Base-by-base conservation (phyloP, 2,329 filamentous ascomycete species). In the Pseudopithomyces chartarum region DNA sequence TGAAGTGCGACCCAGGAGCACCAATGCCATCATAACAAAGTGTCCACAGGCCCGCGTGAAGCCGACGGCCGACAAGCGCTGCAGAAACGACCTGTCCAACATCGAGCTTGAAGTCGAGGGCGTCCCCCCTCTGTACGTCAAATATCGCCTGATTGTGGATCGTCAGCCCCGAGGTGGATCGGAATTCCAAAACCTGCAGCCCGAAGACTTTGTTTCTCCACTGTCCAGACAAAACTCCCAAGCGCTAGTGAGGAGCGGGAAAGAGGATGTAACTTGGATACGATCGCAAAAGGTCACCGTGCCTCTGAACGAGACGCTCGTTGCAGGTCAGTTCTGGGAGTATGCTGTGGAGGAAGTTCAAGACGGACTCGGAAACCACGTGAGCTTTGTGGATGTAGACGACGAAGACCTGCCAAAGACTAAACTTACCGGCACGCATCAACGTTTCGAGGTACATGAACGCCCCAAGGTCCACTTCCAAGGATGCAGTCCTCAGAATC, bases 291-390 rank as follows among this genome's bases (percentile, higher is more conserved):
- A 80, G 39, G 87, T 99, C 34, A 84, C 84, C 10, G 91, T 99
- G 19, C 87, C 91, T 4, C 79, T 99, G 55, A 98, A 97, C 69
- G 96, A 99, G 75, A 93, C 93, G 5, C 87, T 99, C 78, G 86
- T 86, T 47, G 83, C 83, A 6, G 85, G 89, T 50, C 95, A 94
- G 15, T 84, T 87, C 51, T 98, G 94, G 93, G 83, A 90, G 58
- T 99, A 98, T 72, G 88, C 90, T 1, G 87, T 99, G 52, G 91
- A 97, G 64, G 91, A 97, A 74, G 91, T 99, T 8, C 87, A 91
- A 57, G 95, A 99, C 79, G 94, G 87, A 2, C 90, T 93, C 64
- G 93, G 93, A 45, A 99, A 99, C 67, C 79, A 89, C 36, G 88
- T 93, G 57, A 90, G 87, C 61, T 99, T 97, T 71, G 80, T 84